Conservation (phyloP, 2,329 filamentous ascomycete genomes). For the Aspergillus fumigatiaffinis region DNA sequence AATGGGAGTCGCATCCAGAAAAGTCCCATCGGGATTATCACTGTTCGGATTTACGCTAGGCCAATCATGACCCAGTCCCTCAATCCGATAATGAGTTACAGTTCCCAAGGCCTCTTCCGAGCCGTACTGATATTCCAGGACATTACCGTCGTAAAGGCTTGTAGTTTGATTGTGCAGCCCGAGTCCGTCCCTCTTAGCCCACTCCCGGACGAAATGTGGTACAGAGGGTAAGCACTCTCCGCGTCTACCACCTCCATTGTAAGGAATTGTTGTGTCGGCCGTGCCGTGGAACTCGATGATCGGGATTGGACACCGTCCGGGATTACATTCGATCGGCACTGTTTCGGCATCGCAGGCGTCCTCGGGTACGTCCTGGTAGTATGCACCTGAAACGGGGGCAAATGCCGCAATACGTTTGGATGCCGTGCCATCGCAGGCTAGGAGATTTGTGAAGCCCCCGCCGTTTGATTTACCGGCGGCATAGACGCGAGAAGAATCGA, state of each 20-base stretch:
- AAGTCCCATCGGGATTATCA: slow-evolving; percentile 13
- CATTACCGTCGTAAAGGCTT: slow-evolving; percentile 1
- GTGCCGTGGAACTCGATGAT: slow-evolving; percentile 23
- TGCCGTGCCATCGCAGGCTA: slow-evolving; percentile 45
- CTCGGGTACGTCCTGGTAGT: slow-evolving; percentile 31
- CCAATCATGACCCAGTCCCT: slow-evolving; percentile 17
- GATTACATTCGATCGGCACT: slow-evolving; percentile 24
- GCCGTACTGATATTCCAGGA: slow-evolving; percentile 8
- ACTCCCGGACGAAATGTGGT: slow-evolving; percentile 16
- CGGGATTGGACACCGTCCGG: slow-evolving; percentile 28
- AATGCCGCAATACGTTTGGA: slow-evolving; percentile 48
- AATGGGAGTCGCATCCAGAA: slow-evolving; percentile 17
- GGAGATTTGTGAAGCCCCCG: slow-evolving; percentile 46
- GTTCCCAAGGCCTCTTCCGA: background rate
- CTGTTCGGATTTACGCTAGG: slow-evolving; percentile 15
- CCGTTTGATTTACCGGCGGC: slow-evolving; percentile 54
- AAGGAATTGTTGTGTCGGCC: slow-evolving; percentile 34
- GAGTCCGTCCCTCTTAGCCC: slow-evolving; percentile 24
- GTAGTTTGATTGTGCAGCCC: slow-evolving; percentile 3
- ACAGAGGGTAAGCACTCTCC: slow-evolving; percentile 19
- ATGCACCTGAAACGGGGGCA: slow-evolving; percentile 46
- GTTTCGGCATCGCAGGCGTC: slow-evolving; percentile 12
- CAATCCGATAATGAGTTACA: slow-evolving; percentile 16
- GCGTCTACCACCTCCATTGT: slow-evolving; percentile 30
- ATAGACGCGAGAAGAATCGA: slow-evolving; percentile 45